Base-by-base conservation (phyloP, 345 rosid genomes). In the Brassica incana region DNA sequence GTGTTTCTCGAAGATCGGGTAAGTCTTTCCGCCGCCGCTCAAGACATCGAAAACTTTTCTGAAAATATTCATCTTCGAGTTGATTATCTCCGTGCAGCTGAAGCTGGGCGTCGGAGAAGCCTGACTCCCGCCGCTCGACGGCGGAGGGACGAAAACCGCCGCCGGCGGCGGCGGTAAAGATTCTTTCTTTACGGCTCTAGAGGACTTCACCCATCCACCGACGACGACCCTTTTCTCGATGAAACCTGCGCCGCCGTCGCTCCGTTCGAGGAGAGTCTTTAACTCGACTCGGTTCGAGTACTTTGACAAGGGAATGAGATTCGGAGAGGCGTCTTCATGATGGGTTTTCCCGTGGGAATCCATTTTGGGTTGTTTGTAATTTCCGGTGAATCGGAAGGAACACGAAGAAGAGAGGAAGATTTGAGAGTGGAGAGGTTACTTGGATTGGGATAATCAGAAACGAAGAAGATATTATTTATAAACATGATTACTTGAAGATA, bases 161-260 rank as follows among this genome's bases (percentile, higher is more conserved):
- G 78, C 40, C 11, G 63, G 81, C 5, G 81, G 79, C 1, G 81
- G 73, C 2, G 81, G 61, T 50, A 50, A 50, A 15, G 82, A 78
- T 23, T 90, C 90, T 71, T 78, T 86, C 78, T 52, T 85, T 71
- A 83, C 81, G 10, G 92, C 94, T 75, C 77, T 90, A 43, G 87
- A 88, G 80, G 94, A 82, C 86, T 86, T 92, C 7, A 95, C 93
- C 99, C 99, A 92, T n/a, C 99, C 99, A 2, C 99, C 99, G 29
- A 92, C 62, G 65, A 90, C 90, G 27, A 90, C 69, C 16, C 82
- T 88, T 74, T 88, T 56, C 0, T 92, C 93, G 2, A 65, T 50
- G 14, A 88, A 64, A 8, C 86, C 84, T 5, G 64, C 27, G 15
- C 89, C 93, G 18, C 86, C 84, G 66, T 90, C 92, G 6, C 67